Evolutionary conservation across 495 filamentous ascomycete genomes (phyloP).

Genomic region (Talaromyces adpressus): DNA sequence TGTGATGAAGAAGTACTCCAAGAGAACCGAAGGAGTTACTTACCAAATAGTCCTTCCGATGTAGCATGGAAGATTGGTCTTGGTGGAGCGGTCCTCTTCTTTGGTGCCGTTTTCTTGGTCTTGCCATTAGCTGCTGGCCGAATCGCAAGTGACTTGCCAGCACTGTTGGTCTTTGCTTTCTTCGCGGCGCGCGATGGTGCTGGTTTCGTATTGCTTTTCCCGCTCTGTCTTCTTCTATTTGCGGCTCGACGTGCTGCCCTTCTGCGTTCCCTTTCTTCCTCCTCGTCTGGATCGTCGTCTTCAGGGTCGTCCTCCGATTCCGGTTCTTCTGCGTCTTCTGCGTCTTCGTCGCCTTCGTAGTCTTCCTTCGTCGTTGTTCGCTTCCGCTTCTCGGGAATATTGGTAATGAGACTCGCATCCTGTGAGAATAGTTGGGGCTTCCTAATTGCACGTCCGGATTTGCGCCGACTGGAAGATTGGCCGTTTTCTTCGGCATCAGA

Average conservation of each 20-base stretch:
- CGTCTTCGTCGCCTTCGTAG: conserved; percentile 30
- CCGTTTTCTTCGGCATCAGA: conserved; percentile 7
- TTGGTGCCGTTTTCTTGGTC: conserved; percentile 25
- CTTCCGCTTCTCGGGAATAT: conserved; percentile 46
- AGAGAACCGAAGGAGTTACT: too few relatives aligned
- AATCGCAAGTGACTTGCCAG: conserved; percentile 40
- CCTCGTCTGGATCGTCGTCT: conserved; percentile 46
- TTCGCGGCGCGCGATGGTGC: conserved; percentile 30
- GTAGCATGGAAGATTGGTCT: conserved; percentile 57
- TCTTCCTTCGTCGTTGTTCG: conserved; percentile 28
- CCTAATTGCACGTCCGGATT: conserved; percentile 75
- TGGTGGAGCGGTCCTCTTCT: conserved; percentile 47
- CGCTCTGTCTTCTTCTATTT: conserved; percentile 56
- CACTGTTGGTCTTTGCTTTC: conserved; percentile 55
- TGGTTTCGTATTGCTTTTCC: conserved; percentile 26
- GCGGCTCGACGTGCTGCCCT: conserved; percentile 36
- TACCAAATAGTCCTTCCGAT: conserved; percentile 71
- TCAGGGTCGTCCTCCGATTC: conserved; percentile 43
- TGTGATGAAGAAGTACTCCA: too few relatives aligned
- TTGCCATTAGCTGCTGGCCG: conserved; percentile 42
- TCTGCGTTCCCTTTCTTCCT: conserved; percentile 58
- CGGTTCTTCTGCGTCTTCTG: conserved; percentile 43
- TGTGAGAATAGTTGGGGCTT: conserved; percentile 60
- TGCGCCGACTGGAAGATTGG: conserved; percentile 49
- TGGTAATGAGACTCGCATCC: conserved; percentile 24